A percentile compares a stretch with the other conserved stretches of the same genome.
These are phyloP conservation scores for Psophocarpus tetragonolobus DNA, from an alignment of 306 rosid species.

Conservation along the genomic window DNA sequence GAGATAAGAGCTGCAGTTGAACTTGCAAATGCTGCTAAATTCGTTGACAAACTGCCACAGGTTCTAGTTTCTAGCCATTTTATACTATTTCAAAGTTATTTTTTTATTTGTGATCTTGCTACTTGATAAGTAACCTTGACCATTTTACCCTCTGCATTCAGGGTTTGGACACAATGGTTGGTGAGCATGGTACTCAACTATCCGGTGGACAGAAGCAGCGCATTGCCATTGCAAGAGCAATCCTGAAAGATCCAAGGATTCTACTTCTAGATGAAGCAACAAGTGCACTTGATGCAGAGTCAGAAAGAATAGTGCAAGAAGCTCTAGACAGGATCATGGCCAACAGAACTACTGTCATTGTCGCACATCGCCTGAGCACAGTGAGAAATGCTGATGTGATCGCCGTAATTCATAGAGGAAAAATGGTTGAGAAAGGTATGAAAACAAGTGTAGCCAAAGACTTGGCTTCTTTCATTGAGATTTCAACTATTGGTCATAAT, in stretches of 20 bases:
- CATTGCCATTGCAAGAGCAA: slow-evolving; percentile 83
- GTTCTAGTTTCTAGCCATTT: slow-evolving; percentile 36
- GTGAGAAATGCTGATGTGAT: slow-evolving; percentile 74
- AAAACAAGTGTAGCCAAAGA: background rate
- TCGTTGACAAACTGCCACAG: slow-evolving; percentile 78
- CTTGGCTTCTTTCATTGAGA: background rate
- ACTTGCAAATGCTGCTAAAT: slow-evolving; percentile 78
- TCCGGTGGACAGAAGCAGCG: slow-evolving; percentile 91
- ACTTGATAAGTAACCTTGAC: slow-evolving; percentile 2
- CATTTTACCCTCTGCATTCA: slow-evolving; percentile 15
- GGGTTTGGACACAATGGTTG: slow-evolving; percentile 80
- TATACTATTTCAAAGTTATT: background rate
- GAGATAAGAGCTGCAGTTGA: slow-evolving; percentile 67
- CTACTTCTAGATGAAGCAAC: slow-evolving; percentile 86
- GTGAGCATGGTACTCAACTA: slow-evolving; percentile 82
- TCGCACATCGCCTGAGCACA: slow-evolving; percentile 84
- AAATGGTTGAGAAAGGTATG: slow-evolving; percentile 79
- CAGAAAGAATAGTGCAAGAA: slow-evolving; percentile 81
- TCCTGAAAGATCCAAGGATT: slow-evolving; percentile 70
- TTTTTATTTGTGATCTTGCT: slow-evolving; percentile 1
- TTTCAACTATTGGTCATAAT: background rate
- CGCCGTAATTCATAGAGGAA: slow-evolving; percentile 77
- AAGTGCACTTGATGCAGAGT: slow-evolving; percentile 84
- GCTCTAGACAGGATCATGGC: slow-evolving; percentile 81
- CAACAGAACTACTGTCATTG: slow-evolving; percentile 72